Conservation (phyloP, 2,329 filamentous ascomycete species). For the Lachnellula hyalina region DNA sequence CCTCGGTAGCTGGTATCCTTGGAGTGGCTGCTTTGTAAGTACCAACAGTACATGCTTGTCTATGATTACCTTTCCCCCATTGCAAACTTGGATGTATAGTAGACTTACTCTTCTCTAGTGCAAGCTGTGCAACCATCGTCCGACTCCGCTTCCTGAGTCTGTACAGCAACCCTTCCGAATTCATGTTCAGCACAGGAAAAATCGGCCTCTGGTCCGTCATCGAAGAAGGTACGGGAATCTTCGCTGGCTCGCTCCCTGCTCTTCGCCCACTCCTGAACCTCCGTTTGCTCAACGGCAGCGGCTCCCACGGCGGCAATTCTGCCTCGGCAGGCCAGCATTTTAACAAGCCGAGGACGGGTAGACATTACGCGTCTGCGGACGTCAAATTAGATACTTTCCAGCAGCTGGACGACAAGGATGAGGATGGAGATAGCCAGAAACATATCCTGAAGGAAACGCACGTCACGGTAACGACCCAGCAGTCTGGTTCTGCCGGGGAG, state of each 20-base stretch:
- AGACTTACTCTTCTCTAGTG: constrained; percentile 19
- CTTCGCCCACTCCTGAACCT: constrained; percentile 39
- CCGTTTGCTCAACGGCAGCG: constrained; percentile 20
- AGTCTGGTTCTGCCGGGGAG: constrained; percentile 10
- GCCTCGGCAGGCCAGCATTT: constrained; percentile 5
- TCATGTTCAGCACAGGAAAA: constrained; percentile 36
- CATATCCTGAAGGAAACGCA: constrained; percentile 36
- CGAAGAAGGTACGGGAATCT: constrained; percentile 45
- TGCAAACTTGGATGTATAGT: neutral
- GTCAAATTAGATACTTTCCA: constrained; percentile 21
- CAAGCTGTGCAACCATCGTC: constrained; percentile 36
- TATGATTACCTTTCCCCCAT: neutral
- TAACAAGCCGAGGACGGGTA: constrained; percentile 14
- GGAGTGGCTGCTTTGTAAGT: constrained; percentile 39
- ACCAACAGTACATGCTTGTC: neutral
- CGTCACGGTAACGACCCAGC: constrained; percentile 21
- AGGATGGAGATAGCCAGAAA: constrained; percentile 33
- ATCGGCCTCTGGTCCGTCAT: constrained; percentile 43
- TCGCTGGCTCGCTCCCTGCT: constrained; percentile 42
- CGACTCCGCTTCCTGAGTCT: constrained; percentile 40
- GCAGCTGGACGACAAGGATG: constrained; percentile 17
- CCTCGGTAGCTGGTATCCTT: constrained; percentile 41
- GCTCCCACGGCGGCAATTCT: constrained; percentile 4
- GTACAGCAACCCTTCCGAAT: constrained; percentile 36
- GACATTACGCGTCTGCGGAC: constrained; percentile 1